A percentile compares a stretch with the other conserved stretches of the same genome.
Conservation (phyloP, 2,329 filamentous ascomycete genomes). For the Fusarium pseudograminearum region DNA sequence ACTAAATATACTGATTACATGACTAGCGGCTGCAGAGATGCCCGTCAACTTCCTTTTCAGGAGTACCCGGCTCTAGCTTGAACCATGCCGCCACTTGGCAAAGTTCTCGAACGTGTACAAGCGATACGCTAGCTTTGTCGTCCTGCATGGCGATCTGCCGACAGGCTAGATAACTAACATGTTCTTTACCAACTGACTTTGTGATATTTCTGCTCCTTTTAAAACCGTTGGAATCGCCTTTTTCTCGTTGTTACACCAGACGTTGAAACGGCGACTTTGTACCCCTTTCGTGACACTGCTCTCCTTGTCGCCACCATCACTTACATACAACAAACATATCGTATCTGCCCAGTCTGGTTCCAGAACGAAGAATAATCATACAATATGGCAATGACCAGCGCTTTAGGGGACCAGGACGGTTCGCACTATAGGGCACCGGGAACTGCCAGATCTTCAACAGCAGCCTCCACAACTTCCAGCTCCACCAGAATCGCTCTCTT, state of each 20-base stretch:
- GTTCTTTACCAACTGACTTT: conserved; percentile 9
- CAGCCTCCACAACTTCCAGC: conserved; percentile 31
- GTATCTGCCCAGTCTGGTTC: background rate
- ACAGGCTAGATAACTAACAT: conserved; percentile 18
- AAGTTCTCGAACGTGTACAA: conserved; percentile 27
- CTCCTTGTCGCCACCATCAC: background rate
- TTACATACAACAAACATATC: background rate
- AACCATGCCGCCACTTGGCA: conserved; percentile 32
- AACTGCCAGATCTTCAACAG: conserved; percentile 33
- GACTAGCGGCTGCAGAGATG: conserved; percentile 31
- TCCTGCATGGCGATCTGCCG: conserved; percentile 34
- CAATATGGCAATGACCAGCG: conserved; percentile 21
- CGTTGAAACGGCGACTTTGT: conserved; percentile 10
- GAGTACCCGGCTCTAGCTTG: conserved; percentile 27
- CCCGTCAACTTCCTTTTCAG: conserved; percentile 35
- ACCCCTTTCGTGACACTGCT: conserved; percentile 5
- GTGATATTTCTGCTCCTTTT: conserved; percentile 20
- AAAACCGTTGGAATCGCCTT: background rate
- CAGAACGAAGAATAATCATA: background rate
- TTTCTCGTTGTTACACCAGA: conserved; percentile 4
- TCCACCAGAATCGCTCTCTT: conserved; percentile 34
- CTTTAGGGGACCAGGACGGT: conserved; percentile 18
- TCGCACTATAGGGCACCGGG: conserved; percentile 24
- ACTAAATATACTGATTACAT: conserved; percentile 28
- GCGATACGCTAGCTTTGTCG: conserved; percentile 12